phyloP scores from a whole-genome alignment of 345 rosid species.

The Chamaenerion angustifolium region DNA sequence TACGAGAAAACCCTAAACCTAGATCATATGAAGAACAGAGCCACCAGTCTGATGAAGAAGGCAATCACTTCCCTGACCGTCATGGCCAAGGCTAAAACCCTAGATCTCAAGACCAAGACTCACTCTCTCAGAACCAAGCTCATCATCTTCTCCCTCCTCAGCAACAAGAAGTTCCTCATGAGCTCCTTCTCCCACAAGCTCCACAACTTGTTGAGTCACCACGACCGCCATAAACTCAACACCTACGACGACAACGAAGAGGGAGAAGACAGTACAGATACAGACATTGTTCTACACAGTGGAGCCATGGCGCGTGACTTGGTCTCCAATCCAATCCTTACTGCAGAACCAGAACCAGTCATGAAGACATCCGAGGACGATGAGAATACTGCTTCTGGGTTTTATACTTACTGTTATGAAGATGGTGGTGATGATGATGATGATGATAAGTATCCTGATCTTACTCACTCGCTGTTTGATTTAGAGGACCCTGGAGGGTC shows the following conservation, averaged over 20 bases:
- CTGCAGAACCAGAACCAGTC: too few relatives aligned
- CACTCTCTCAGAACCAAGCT: slow-evolving; percentile 45
- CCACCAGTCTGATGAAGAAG: slow-evolving; percentile 28
- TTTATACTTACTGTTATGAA: background rate
- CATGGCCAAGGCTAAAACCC: slow-evolving; percentile 30
- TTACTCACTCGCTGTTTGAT: slow-evolving; percentile 5
- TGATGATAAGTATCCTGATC: slow-evolving; percentile 4
- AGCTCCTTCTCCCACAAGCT: slow-evolving; percentile 48
- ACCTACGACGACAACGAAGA: slow-evolving; percentile 7
- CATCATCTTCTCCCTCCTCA: slow-evolving; percentile 50
- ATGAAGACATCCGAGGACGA: slow-evolving; percentile 4
- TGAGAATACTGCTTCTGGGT: background rate
- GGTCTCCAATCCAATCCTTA: too few relatives aligned
- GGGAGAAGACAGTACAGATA: slow-evolving; percentile 5
- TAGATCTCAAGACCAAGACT: slow-evolving; percentile 19
- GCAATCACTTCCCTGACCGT: slow-evolving; percentile 18
- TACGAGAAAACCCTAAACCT: background rate
- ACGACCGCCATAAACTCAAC: slow-evolving; percentile 1
- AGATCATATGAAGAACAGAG: slow-evolving; percentile 30
- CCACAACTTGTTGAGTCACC: slow-evolving; percentile 12
- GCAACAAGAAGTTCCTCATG: slow-evolving; percentile 36
- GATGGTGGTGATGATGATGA: background rate
- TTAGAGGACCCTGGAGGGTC: slow-evolving; percentile 25
- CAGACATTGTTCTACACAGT: too few relatives aligned
- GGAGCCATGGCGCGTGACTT: too few relatives aligned